phyloP scores from a whole-genome alignment of 208 protist genomes.

The Leishmania arabica region DNA sequence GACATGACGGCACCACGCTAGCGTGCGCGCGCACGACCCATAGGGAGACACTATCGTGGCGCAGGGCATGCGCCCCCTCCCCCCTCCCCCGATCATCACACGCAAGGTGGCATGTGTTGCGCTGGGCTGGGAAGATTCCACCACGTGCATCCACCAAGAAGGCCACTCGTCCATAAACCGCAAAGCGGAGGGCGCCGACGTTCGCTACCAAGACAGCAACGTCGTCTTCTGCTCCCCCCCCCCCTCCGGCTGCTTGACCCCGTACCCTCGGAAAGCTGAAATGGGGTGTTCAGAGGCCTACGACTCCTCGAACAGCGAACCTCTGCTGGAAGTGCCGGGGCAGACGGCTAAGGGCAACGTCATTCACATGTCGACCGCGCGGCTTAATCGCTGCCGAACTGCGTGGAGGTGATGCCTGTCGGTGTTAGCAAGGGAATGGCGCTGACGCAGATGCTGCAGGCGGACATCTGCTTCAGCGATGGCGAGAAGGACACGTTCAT shows the following conservation, averaged over 20 bases:
- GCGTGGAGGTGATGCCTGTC: constrained; percentile 48
- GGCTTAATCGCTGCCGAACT: constrained; percentile 36
- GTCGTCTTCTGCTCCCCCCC: constrained; percentile 28
- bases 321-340: constrained; percentile 14
- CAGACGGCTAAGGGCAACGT: constrained; percentile 8
- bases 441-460: constrained; percentile 25
- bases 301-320: constrained; percentile 27
- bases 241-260: constrained; percentile 23
- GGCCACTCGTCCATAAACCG: constrained; percentile 37
- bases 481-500: constrained; percentile 50
- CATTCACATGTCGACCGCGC: constrained; percentile 14
- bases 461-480: constrained; percentile 57
- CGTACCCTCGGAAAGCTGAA: constrained; percentile 26
- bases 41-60: constrained; percentile 33
- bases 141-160: constrained; percentile 45
- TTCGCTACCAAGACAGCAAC: constrained; percentile 41
- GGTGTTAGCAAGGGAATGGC: constrained; percentile 48
- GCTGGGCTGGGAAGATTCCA: constrained; percentile 21
- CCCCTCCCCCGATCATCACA: constrained; percentile 9
- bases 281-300: constrained; percentile 42
- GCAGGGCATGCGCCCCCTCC: constrained; percentile 31
- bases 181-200: constrained; percentile 28
- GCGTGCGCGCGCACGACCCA: constrained; percentile 43
- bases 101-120: constrained; percentile 30
- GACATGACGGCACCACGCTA: constrained; percentile 49